Evolutionary conservation across 352 stramenopile species (phyloP).

Genomic region (Globisporangium viniferum): DNA sequence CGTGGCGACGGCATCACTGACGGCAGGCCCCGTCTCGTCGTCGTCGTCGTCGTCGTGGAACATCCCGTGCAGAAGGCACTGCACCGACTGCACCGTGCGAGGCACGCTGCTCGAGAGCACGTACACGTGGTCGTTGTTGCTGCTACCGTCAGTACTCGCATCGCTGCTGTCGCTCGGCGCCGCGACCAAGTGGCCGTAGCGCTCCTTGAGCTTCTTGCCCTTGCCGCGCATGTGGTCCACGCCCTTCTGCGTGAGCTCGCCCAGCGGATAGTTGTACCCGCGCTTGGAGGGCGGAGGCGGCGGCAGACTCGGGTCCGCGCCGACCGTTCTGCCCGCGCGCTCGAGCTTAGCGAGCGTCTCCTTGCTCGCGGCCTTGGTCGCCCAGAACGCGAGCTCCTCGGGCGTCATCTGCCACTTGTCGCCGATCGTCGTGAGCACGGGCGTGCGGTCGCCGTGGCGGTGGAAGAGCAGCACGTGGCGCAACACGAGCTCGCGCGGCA

Average conservation of each 20-base stretch:
- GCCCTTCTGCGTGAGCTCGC: conserved; percentile 57
- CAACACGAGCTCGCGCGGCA: conserved; percentile 37
- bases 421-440: conserved; percentile 60
- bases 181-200: conserved; percentile 45
- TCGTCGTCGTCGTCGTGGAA: conserved; percentile 36
- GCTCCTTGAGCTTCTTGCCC: conserved; percentile 39
- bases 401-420: conserved; percentile 46
- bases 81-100: conserved; percentile 73
- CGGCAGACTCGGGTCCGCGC: conserved; percentile 37
- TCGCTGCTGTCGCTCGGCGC: not conserved
- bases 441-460: conserved; percentile 76
- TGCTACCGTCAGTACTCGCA: conserved; percentile 1
- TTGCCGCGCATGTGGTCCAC: conserved; percentile 71
- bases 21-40: conserved; percentile 2
- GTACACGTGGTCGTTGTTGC: conserved; percentile 47
- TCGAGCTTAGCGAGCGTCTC: conserved; percentile 49
- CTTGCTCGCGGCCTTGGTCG: conserved; percentile 41
- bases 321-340: conserved; percentile 46
- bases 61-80: conserved; percentile 70
- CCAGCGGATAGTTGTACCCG: conserved; percentile 43
- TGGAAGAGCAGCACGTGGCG: conserved; percentile 79
- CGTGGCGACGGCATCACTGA: not conserved
- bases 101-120: conserved; percentile 76
- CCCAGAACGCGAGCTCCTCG: conserved; percentile 65
- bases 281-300: conserved; percentile 40